Conservation (phyloP, 176 grass and related monocot genomes). For the Eremochloa ophiuroides region DNA sequence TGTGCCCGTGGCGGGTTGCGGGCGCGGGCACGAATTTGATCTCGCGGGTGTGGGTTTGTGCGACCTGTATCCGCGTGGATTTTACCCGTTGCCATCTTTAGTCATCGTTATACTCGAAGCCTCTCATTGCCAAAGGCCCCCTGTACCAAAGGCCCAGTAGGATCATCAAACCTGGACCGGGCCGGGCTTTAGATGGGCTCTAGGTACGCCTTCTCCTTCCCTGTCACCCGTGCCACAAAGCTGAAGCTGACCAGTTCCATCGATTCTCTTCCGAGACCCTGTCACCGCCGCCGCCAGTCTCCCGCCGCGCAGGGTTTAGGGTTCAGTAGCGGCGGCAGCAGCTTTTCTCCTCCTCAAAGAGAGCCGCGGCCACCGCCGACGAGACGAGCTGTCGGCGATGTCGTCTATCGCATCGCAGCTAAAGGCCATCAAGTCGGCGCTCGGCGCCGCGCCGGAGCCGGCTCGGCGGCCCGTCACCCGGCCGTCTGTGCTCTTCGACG, state of each 20-base stretch:
- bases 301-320: conserved; percentile 33
- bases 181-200: not conserved
- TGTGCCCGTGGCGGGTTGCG: too few relatives aligned
- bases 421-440: conserved; percentile 70
- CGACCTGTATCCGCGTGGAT: too few relatives aligned
- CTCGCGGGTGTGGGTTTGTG: too few relatives aligned
- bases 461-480: conserved; percentile 52
- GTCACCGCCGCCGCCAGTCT: conserved; percentile 3
- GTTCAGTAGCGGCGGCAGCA: conserved; percentile 26
- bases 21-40: too few relatives aligned
- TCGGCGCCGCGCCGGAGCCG: conserved; percentile 33
- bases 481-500: conserved; percentile 70
- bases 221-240: not conserved
- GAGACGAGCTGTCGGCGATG: conserved; percentile 5
- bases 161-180: not conserved
- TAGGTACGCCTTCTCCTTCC: not conserved
- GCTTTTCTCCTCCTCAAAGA: not conserved
- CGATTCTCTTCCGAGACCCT: not conserved
- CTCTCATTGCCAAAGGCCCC: too few relatives aligned
- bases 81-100: too few relatives aligned
- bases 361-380: too few relatives aligned
- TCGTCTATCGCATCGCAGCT: conserved; percentile 70
- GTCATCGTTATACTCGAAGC: too few relatives aligned
- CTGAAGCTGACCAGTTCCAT: not conserved
- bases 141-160: too few relatives aligned